Evolutionary conservation across 2,329 filamentous ascomycete genomes (phyloP), one percentile per base, ranked within the genome.

Genomic region (Pyrenophora tritici-repentis): DNA sequence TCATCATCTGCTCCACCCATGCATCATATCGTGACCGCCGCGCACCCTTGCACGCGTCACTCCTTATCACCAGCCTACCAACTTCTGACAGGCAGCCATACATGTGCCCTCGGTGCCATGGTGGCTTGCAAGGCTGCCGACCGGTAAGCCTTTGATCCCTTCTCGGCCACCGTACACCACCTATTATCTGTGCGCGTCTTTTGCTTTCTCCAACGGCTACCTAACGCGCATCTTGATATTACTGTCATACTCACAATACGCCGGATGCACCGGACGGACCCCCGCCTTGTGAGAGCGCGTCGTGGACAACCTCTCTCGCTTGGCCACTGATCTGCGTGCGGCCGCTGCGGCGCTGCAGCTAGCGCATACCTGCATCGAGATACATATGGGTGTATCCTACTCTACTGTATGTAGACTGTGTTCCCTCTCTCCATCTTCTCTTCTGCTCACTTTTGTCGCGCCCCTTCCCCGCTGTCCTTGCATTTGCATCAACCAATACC

Each of bases 261-360:
- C 38, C 53, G 42, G 51, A 55, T 58, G 52, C 45, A 52, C 55
- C 56, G 52, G 50, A 59, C 61, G 58, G 58, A 47, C 59, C 58
- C 60, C 53, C 52, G 56, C 55, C 48, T 56, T 54, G 53, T 47
- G 56, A 52, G 56, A 52, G 52, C 58, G 63, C 61, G 58, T 66
- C 44, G 38, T 50, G 20, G 47, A 52, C 53, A 59, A 44, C 40
- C 47, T 62, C 57, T 65, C 57, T 65, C 64, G 66, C 64, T 67
- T 63, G 60, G 44, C 57, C 45, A 61, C 61, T 68, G 67, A 70
- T 70, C 67, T 62, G 61, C 67, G 61, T 67, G 63, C 63, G 65
- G 37, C 49, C 65, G 64, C 68, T 67, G 63, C 63, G 65, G 37
- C 49, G 67, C 65, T 69, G 63, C 55, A 47, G 51, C 65, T 67